A percentile compares a stretch with the other conserved stretches of the same genome.
phyloP scores from a whole-genome alignment of 2,329 filamentous ascomycete species.

The Amphichorda felina region DNA sequence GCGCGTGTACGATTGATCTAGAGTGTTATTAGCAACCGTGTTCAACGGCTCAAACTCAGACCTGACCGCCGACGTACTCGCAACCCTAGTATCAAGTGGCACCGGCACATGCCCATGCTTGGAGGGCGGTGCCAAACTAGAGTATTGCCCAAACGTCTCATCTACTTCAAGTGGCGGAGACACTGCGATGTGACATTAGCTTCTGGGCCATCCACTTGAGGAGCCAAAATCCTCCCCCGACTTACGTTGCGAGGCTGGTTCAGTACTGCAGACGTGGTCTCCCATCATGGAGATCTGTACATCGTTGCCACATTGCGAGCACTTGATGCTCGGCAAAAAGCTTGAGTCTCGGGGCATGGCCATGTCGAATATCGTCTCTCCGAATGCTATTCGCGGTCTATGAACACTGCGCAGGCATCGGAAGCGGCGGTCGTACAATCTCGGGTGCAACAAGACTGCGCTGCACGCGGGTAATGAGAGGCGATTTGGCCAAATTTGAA shows the following conservation, averaged over 20 bases:
- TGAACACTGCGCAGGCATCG: neutral
- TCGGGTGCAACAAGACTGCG: too few species aligned
- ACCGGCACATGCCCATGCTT: slow-evolving; percentile 31
- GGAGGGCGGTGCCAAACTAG: slow-evolving; percentile 10
- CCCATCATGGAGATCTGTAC: slow-evolving; percentile 81
- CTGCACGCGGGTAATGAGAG: too few species aligned
- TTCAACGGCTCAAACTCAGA: slow-evolving; percentile 12
- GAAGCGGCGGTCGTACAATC: neutral
- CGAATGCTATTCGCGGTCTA: neutral
- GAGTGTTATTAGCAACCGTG: neutral
- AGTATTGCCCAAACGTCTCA: slow-evolving; percentile 8
- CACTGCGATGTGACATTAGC: slow-evolving; percentile 2
- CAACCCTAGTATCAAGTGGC: slow-evolving; percentile 37
- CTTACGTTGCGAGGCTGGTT: slow-evolving; percentile 34
- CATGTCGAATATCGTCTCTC: slow-evolving; percentile 21
- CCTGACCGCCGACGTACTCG: slow-evolving; percentile 24
- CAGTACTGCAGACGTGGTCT: slow-evolving; percentile 59
- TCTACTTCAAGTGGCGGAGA: slow-evolving; percentile 3
- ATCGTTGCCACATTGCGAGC: slow-evolving; percentile 64
- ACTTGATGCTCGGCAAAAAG: slow-evolving; percentile 77
- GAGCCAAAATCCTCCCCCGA: neutral
- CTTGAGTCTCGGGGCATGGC: slow-evolving; percentile 47
- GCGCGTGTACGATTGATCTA: slow-evolving; percentile 42
- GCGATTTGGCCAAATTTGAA: too few species aligned
- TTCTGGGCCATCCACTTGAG: neutral